phyloP scores from a whole-genome alignment of 2,329 filamentous ascomycete species.

The Clarireedia paspali region DNA sequence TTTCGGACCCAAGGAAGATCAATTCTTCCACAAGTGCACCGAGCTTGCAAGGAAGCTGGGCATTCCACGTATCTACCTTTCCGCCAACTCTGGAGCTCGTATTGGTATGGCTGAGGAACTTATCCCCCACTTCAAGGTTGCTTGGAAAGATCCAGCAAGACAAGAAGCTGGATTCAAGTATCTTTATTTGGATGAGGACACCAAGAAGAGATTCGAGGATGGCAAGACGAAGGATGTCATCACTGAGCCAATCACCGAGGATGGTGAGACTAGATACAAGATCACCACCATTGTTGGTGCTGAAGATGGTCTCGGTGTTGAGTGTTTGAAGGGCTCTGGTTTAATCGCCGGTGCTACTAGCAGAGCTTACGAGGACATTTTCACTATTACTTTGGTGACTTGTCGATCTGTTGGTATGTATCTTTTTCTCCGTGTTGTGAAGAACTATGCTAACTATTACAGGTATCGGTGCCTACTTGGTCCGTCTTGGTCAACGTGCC shows the following conservation, averaged over 20 bases:
- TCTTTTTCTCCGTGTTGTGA: slow-evolving; percentile 10
- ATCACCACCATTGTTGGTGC: slow-evolving; percentile 89
- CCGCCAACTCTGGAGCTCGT: slow-evolving; percentile 96
- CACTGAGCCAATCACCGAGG: slow-evolving; percentile 78
- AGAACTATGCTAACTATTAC: slow-evolving; percentile 25
- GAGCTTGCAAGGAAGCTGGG: slow-evolving; percentile 89
- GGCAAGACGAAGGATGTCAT: slow-evolving; percentile 69
- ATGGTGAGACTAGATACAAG: slow-evolving; percentile 86
- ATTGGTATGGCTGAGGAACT: slow-evolving; percentile 95
- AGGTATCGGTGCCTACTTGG: slow-evolving; percentile 96
- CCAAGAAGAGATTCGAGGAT: slow-evolving; percentile 81
- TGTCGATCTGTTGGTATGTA: slow-evolving; percentile 84
- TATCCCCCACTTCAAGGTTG: slow-evolving; percentile 93
- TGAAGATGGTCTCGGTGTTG: slow-evolving; percentile 94
- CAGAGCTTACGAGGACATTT: slow-evolving; percentile 96
- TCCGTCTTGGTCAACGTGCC: slow-evolving; percentile 94
- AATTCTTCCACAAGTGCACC: slow-evolving; percentile 98
- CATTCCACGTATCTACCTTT: slow-evolving; percentile 94
- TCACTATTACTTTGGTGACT: slow-evolving; percentile 94
- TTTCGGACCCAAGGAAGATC: slow-evolving; percentile 92
- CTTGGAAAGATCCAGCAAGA: slow-evolving; percentile 79
- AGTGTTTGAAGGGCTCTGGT: slow-evolving; percentile 94
- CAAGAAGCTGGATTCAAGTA: slow-evolving; percentile 94
- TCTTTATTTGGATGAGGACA: slow-evolving; percentile 81
- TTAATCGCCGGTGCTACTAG: slow-evolving; percentile 97